Base-by-base conservation (phyloP, 2,329 filamentous ascomycete genomes). In the Aureobasidium zeae region DNA sequence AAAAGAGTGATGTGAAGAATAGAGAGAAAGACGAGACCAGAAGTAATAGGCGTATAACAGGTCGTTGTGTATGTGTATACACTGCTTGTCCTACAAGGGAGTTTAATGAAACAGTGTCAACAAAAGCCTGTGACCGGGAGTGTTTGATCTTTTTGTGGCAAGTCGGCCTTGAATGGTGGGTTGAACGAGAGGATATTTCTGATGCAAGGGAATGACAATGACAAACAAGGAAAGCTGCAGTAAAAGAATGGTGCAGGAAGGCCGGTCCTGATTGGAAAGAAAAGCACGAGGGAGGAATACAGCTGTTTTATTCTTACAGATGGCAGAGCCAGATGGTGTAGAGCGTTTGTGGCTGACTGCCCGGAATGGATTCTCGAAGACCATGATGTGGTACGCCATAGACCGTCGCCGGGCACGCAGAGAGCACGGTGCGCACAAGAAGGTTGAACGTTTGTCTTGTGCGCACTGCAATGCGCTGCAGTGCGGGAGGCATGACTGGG, bases 201-300 rank as follows among this genome's bases (percentile, higher is more conserved):
- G n/a, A n/a, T 43, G 39, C 39, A 43, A 43, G 39, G 39, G 17
- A 43, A 33, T 7, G 21, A 24, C 26, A 29, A 34, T 16, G 29
- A 24, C 39, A 43, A 43, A 41, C 28, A 41, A 34, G 39, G 38
- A 29, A 43, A 34, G 20, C 39, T 43, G 39, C 39, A 43, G 39
- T n/a, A n/a, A n/a, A n/a, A 12, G 28, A 11, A 15, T 5, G n/a
- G 28, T 2, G 12, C 39, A 22, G 37, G 32, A 26, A 15, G 12
- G 39, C 30, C 36, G 30, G 29, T 43, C 39, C 39, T 43, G 28
- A 32, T 19, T 15, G 17, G 3, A 9, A 22, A 20, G 19, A 17
- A 32, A 32, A 9, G 20, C 19, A 19, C 12, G 17, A 28, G 11
- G 20, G 15, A 41, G 17, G 28, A 9, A 10, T 41, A 41, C 25